A percentile compares a stretch with the other conserved stretches of the same genome.
Conservation (phyloP, 2,329 filamentous ascomycete genomes). For the Curvularia eragrostidis region DNA sequence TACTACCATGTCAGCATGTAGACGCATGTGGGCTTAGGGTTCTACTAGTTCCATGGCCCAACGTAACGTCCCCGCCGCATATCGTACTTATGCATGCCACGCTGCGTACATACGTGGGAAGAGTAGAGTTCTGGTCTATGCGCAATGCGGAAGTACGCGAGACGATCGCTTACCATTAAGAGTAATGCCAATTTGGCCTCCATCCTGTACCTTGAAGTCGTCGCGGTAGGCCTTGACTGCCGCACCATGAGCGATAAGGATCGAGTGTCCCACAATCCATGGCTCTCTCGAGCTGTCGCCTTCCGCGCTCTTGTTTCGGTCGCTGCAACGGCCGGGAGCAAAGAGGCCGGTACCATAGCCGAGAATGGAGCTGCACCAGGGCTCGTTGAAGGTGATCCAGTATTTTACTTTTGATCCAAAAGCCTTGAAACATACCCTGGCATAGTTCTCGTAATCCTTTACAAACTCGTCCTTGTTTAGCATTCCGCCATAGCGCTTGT, state of each 20-base stretch:
- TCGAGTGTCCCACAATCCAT: constrained; percentile 82
- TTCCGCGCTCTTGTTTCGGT: constrained; percentile 71
- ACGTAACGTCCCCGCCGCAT: neutral
- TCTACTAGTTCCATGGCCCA: neutral
- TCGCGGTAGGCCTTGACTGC: constrained; percentile 84
- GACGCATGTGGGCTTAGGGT: neutral
- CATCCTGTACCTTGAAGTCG: constrained; percentile 75
- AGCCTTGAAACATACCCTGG: constrained; percentile 75
- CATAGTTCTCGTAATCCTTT: constrained; percentile 80
- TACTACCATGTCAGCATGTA: constrained; percentile 24
- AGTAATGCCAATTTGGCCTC: constrained; percentile 84
- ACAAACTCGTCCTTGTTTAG: constrained; percentile 84
- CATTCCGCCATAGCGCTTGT: constrained; percentile 81
- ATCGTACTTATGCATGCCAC: neutral
- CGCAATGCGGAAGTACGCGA: constrained; percentile 21
- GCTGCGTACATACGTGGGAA: constrained; percentile 19
- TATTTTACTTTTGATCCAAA: constrained; percentile 77
- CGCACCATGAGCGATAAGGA: constrained; percentile 79
- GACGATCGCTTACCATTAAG: constrained; percentile 69
- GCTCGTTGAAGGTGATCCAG: constrained; percentile 93
- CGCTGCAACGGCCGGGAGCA: constrained; percentile 81
- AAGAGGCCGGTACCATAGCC: constrained; percentile 80
- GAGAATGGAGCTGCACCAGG: constrained; percentile 82
- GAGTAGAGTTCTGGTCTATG: constrained; percentile 17
- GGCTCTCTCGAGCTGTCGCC: constrained; percentile 80